Base-by-base conservation (phyloP, 148 eudicot genomes). In the Nyssa sinensis region DNA sequence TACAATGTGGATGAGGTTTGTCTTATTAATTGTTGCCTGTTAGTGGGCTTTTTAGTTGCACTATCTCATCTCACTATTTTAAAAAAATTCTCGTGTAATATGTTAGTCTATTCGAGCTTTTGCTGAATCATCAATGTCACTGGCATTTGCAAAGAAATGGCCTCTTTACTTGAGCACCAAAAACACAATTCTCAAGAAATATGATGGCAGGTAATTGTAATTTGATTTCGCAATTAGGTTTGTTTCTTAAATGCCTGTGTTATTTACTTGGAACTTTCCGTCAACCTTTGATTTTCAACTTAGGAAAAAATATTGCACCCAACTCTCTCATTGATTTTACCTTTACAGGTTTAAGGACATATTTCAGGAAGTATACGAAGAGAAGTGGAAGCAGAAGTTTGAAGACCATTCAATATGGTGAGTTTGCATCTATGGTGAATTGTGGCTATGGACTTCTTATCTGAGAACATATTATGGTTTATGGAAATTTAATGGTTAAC, bases 371-470 rank as follows among this genome's bases (percentile, higher is more conserved):
- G 82, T 87, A 73, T 90, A 90, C 64, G 89, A 90, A 74, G 82
- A 86, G 76, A 90, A 87, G 57, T 90, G 94, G 94, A 87, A 87
- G 78, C 67, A 77, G 23, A 85, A 90, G 78, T 90, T 90, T 77
- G 91, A 87, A 85, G 89, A 87, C 69, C 76, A 87, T 60, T 87
- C 94, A 47, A 90, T 90, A 82, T 90, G 94, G 94, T 90, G 41
- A 75, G 75, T 72, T 69, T 74, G 63, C 37, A 30, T n/a, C 30
- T 39, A 12, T 37, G 2, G 7, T 35, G 25, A 33, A 57, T 72
- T 31, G 31, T 71, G 30, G 60, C 39, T 28, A 24, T 58, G 23
- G 74, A 24, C 13, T 49, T 69, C 5, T 66, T 59, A 28, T 72
- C 41, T 44, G 68, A 66, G 53, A 34, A 5, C 62, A 11, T 77